Base-by-base conservation (phyloP, 2,329 filamentous ascomycete genomes). In the Mollisiaceae sp. region DNA sequence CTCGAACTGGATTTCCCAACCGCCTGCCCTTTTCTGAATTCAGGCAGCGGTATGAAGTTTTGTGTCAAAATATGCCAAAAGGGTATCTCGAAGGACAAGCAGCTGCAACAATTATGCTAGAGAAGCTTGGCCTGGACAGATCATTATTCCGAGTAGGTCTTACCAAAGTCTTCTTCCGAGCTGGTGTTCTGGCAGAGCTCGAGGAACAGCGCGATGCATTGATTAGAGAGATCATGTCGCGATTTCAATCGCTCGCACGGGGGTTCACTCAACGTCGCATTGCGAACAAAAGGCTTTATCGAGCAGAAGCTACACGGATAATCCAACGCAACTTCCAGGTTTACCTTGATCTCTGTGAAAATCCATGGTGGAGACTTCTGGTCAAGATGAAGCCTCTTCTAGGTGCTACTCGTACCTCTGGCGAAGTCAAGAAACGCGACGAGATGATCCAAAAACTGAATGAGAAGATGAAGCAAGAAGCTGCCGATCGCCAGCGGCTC, bases 141-240 rank as follows among this genome's bases (percentile, higher is more conserved):
- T 85, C 92, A 12, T 86, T 97, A 69, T 99, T 96, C 78, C 91
- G 96, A 24, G 93, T 99, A 64, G 95, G 95, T 73, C 83, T 97
- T 64, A 97, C 93, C 27, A 99, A 99, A 78, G 94, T 99, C 14
- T 99, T 99, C 81, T 99, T 99, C 85, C 87, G 96, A 68, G 93
- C 95, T 52, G 95, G 95, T 65, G 94, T 99, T 2, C 85, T 99
- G 56, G 95, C 95, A 43, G 95, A 99, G 77, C 83, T 99, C 15
- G 95, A 99, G 85, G 96, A 98, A 78, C 92, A 96, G 77, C 90
- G 95, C 64, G 95, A 99, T 77, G 85, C 92, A 2, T 84, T 99
- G 22, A 98, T 99, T 71, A 91, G 92, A 8, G 91, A 97, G 69
- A 97, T 99, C 76, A 94, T 99, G 86, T 89, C 91, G 45, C 88